Base-by-base conservation (phyloP, 2,329 filamentous ascomycete genomes). In the Aspergillus cejpii region DNA sequence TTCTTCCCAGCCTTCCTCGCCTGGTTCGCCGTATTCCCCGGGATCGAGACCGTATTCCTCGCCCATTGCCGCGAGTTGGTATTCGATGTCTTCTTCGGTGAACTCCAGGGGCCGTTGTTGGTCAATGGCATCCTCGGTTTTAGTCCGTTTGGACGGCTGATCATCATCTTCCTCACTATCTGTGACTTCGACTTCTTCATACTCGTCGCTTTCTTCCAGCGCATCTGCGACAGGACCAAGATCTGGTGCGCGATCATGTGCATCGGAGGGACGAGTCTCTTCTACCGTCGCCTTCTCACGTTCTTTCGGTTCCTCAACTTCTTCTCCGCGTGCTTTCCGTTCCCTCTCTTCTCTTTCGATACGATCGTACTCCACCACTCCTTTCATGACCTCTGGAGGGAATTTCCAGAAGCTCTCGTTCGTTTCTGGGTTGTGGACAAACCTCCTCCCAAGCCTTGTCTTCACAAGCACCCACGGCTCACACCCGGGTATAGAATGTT, bases 361-460 rank as follows among this genome's bases (percentile, higher is more conserved):
- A 19, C 70, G 69, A 58, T 84, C 81, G 43, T 92, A 86, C 11
- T 81, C 79, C 3, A 78, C 63, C 1, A 83, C 78, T 0, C 81
- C 88, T 48, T 84, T 82, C 76, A 90, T 83, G 27, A 98, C 75
- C 63, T 92, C 84, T 44, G 87, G 80, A 0, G 92, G 92, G 57
- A 96, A 92, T 59, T 88, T 88, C 92, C 94, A 98, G 66, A 89
- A 89, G 66, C 90, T 97, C 54, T 89, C 78, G 28, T 91, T 86
- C 53, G 91, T 95, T 43, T 78, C 77, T 0, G 83, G 79, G 55
- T 98, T 95, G 71, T 94, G 87, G 2, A 90, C 89, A 61, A 98
- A 98, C 41, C 90, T 79, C 45, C 92, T 77, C 17, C 87, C 87
- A 50, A 91, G 81, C 62, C 88, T 96, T 1, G 92, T 98, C 62